A percentile compares a stretch with the other conserved stretches of the same genome.
Conservation (phyloP, 306 rosid species). For the Sphenostylis stenocarpa region DNA sequence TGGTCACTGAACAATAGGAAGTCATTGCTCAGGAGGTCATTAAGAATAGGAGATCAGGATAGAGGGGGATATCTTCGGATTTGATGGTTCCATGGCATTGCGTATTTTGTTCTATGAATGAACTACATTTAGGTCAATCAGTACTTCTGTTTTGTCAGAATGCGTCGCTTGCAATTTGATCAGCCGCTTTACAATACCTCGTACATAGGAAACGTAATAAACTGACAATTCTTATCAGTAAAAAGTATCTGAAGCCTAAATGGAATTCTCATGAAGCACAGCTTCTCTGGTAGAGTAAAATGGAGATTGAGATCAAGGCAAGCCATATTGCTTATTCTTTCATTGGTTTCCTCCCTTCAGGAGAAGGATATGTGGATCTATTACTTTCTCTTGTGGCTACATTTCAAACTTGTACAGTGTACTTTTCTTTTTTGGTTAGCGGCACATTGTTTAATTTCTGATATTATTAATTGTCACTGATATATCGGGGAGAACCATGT, state of each 20-base stretch:
- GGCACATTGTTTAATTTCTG: background rate
- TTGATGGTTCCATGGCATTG: slow-evolving; percentile 37
- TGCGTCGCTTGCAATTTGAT: slow-evolving; percentile 20
- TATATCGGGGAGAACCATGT: background rate
- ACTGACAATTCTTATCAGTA: background rate
- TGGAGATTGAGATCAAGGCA: slow-evolving; percentile 31
- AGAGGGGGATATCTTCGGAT: slow-evolving; percentile 84
- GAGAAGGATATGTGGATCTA: background rate
- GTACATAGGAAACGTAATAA: background rate
- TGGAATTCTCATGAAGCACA: slow-evolving; percentile 21
- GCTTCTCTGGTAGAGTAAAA: slow-evolving; percentile 8
- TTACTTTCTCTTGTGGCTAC: background rate
- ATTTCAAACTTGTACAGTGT: slow-evolving; percentile 49
- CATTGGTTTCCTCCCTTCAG: background rate
- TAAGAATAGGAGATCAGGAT: slow-evolving; percentile 42
- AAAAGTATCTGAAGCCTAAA: slow-evolving; percentile 21
- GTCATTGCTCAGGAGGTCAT: slow-evolving; percentile 63
- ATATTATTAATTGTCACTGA: background rate
- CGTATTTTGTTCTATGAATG: background rate
- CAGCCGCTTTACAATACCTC: slow-evolving; percentile 14
- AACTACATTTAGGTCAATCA: slow-evolving; percentile 9
- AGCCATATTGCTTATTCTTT: slow-evolving; percentile 33
- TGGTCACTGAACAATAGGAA: slow-evolving; percentile 86
- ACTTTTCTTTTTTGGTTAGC: background rate
- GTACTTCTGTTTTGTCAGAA: slow-evolving; percentile 8